Percentiles rank a stretch among this genome's conserved stretches.
Conservation (phyloP, 2,329 filamentous ascomycete species). For the Fusarium sp. region DNA sequence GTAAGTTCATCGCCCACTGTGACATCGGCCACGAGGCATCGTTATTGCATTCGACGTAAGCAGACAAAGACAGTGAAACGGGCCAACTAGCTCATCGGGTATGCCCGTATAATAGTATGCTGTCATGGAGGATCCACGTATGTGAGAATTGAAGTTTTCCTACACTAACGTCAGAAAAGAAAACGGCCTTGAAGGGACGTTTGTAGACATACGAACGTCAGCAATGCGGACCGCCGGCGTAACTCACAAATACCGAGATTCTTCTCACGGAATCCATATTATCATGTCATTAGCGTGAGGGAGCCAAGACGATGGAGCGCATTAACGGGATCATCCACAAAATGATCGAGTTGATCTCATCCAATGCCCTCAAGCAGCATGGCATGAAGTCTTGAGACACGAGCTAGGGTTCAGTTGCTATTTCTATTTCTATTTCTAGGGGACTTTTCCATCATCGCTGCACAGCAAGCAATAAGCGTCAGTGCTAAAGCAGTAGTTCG, state of each 20-base stretch:
- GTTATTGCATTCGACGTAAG: conserved; percentile 18
- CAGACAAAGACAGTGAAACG: not conserved
- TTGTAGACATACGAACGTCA: conserved; percentile 8
- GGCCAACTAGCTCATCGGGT: conserved; percentile 10
- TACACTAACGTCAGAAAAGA: not conserved
- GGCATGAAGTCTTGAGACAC: conserved; percentile 16
- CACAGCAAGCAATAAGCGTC: conserved; percentile 11
- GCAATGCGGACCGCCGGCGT: conserved; percentile 7
- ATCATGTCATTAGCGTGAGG: conserved; percentile 12
- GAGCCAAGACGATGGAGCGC: conserved; percentile 11
- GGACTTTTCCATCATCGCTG: conserved; percentile 15
- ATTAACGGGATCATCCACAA: conserved; percentile 4
- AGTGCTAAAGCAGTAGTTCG: conserved; percentile 24
- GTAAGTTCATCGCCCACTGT: conserved; percentile 2
- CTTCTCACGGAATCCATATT: not conserved
- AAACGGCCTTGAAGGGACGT: not conserved
- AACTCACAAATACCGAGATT: conserved; percentile 3
- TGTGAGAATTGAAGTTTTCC: not conserved
- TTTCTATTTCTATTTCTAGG: conserved; percentile 24
- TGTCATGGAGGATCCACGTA: conserved; percentile 13
- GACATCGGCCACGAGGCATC: not conserved
- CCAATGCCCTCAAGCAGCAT: not conserved
- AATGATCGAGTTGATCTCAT: not conserved
- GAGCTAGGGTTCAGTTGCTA: conserved; percentile 20
- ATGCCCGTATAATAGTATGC: conserved; percentile 8